Conservation (phyloP, 2,329 filamentous ascomycete species). For the Pestalotiopsis sp. region DNA sequence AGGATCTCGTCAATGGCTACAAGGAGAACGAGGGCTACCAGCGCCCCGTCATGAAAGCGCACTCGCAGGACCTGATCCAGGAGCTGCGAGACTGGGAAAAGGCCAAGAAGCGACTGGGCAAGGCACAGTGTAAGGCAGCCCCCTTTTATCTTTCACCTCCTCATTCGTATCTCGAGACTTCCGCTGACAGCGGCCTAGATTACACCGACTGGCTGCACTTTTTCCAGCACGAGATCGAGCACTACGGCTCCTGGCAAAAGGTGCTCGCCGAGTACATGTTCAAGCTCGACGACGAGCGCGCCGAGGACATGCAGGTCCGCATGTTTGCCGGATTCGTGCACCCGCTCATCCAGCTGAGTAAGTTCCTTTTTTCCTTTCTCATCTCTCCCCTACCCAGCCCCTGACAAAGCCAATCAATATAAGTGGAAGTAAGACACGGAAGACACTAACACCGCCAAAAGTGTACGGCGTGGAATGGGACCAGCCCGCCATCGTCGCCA, state of each 20-base stretch:
- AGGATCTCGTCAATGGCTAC: conserved; percentile 64
- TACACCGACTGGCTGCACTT: conserved; percentile 77
- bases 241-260: conserved; percentile 56
- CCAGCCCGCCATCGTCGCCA: conserved; percentile 78
- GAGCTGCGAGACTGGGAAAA: conserved; percentile 56
- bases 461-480: conserved; percentile 82
- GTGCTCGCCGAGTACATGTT: conserved; percentile 71
- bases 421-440: neutral
- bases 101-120: conserved; percentile 62
- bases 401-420: neutral
- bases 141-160: neutral
- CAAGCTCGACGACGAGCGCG: conserved; percentile 55
- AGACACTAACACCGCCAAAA: neutral
- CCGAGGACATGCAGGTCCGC: conserved; percentile 68
- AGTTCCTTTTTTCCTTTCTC: neutral
- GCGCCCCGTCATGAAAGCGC: conserved; percentile 45
- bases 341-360: conserved; percentile 72
- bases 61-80: conserved; percentile 47
- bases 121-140: conserved; percentile 35
- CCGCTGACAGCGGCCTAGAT: conserved; percentile 22
- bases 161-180: neutral
- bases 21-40: conserved; percentile 68
- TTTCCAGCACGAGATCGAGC: conserved; percentile 72
- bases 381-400: too few relatives aligned
- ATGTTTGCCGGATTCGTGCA: conserved; percentile 74